Percentiles rank a stretch among this genome's conserved stretches.
Evolutionary conservation across 371 early-diverging fungal species (phyloP).

Genomic region (Haplosporangium sp.): DNA sequence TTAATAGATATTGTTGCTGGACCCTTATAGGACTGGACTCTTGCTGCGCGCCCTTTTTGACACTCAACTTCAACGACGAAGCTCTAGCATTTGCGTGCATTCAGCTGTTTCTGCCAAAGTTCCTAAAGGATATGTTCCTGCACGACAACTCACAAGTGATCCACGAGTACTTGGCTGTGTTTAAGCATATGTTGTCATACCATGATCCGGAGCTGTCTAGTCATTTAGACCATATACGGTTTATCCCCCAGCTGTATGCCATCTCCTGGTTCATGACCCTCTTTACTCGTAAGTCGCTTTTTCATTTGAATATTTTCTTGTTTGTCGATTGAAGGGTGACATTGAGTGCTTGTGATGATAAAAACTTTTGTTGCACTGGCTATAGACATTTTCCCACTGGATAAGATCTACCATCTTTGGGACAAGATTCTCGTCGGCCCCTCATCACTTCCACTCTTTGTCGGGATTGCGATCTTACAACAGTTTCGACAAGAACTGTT

Average conservation of each 20-base stretch:
- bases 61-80: conserved; percentile 80
- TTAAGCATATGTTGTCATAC: conserved; percentile 73
- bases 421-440: conserved; percentile 78
- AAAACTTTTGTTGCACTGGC: background rate
- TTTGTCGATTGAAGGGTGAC: background rate
- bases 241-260: conserved; percentile 81
- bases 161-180: conserved; percentile 73
- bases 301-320: background rate
- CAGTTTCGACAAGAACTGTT: conserved; percentile 71
- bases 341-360: no score
- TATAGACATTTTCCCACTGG: conserved; percentile 80
- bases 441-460: conserved; percentile 71
- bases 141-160: conserved; percentile 77
- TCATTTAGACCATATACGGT: conserved; percentile 73
- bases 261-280: conserved; percentile 89
- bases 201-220: conserved; percentile 81
- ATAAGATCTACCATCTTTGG: conserved; percentile 84
- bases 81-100: conserved; percentile 77
- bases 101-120: conserved; percentile 72
- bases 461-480: conserved; percentile 76
- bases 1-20: background rate
- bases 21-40: conserved; percentile 76
- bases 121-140: conserved; percentile 75
- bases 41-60: conserved; percentile 80
- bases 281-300: conserved; percentile 73